Base-by-base conservation (phyloP, 1,139 yeast species). In the Kodamaea alishanica region DNA sequence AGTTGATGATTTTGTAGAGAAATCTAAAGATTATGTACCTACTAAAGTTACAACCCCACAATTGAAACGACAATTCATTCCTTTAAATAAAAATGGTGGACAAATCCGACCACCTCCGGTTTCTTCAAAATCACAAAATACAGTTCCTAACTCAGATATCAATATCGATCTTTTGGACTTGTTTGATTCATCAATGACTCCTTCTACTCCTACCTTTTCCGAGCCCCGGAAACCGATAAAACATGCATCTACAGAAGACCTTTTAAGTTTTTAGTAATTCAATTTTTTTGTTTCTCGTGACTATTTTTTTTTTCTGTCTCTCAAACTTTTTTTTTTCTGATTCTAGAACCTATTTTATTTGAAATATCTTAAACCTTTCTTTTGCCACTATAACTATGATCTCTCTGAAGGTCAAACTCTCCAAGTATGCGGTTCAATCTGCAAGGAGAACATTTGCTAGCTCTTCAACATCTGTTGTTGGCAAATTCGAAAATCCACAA, bases 401-500 rank as follows among this genome's bases (percentile, higher is more conserved):
- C 20, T 15, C 35, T 8, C 7, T n/a, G n/a, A 6, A 12, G 5
- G 26, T n/a, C 8, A 27, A 33, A 27, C 31, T 8, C 9, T 6
- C 35, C n/a, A 26, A 11, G 9, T 8, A 33, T n/a, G 30, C 20
- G 8, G 31, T 8, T 25, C 10, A 12, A 25, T 32, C 26, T 32
- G 15, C 28, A 15, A 15, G 20, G 20, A 15, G 20, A 15, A 15
- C 20, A 15, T 15, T 15, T 15, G 20, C 20, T 15, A 15, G 20
- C 20, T 15, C 11, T 34, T 4, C 28, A 15, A 15, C 31, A 29
- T 12, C 30, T 11, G 8, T 27, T 27, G 8, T 29, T 29, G 8
- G 32, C 35, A 32, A 32, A 33, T 56, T 59, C 32, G 41, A 48
- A 28, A 51, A 46, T 24, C 63, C 68, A n/a, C 35, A 58, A 40